Base-by-base conservation (phyloP, 495 filamentous ascomycete species). In the Penicillium samsonianum region DNA sequence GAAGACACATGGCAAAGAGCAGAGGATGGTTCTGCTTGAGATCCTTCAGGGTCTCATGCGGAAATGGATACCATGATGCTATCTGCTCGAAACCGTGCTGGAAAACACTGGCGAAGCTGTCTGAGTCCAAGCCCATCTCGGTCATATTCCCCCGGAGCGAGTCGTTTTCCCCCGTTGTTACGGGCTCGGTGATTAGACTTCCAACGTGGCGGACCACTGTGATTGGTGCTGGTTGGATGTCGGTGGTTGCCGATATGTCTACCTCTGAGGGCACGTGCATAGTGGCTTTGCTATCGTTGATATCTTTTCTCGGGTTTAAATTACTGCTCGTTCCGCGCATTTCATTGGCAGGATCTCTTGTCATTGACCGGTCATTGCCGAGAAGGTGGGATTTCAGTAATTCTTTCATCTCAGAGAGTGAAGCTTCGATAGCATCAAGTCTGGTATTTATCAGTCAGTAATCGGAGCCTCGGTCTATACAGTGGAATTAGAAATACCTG, bases 51-150 rank as follows among this genome's bases (percentile, higher is more conserved):
- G 53, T 55, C 10, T 47, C 53, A 11, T 55, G 31, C 7, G 53
- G 53, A 17, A 55, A 47, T 14, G 53, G 53, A 9, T 55, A 55
- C 53, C 53, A 55, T 20, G 53, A 55, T 6, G 53, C 9, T 46
- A 55, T 55, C n/a, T 55, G 53, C 10, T 55, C 53, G 9, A 47
- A 55, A 1, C 53, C 53, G 17, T 55, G 53, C 42, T 47, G 53
- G 7, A 55, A 47, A 8, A 55, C 53, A 7, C 17, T 35, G 14
- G 53, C 19, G 42, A 55, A 55, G 22, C 11, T 55, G 1, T 55
- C 42, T 1, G 53, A 55, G 43, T 55, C 53, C 31, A 55, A 16
- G 16, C 53, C 53, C 53, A 55, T 55, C 5, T 47, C 41, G 43
- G 53, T 55, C 53, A 55, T 55, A 5, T 47, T 33, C 9, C 20